Percentiles rank a stretch among this genome's conserved stretches.
Evolutionary conservation across 225 moss, liverwort and hornwort species (phyloP).

Genomic region (Pleurozium schreberi): DNA sequence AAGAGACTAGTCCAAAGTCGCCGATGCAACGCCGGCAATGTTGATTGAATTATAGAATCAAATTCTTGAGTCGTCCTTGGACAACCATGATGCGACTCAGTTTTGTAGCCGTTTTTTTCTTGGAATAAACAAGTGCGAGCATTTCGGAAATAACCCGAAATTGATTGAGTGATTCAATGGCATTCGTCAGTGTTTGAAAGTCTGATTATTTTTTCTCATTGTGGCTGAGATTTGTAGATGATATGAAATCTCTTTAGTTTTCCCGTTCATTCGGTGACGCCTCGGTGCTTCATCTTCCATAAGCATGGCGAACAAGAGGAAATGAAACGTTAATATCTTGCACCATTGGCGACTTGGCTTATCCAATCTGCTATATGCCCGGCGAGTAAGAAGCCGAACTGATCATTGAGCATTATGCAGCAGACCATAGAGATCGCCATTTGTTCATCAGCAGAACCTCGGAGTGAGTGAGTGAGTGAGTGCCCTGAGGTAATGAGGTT

Average conservation of each 20-base stretch:
- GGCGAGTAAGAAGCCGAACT: too few species aligned
- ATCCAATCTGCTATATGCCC: too few species aligned
- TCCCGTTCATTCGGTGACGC: background rate
- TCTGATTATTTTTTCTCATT: background rate
- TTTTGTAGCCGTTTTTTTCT: background rate
- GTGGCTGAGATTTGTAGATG: background rate
- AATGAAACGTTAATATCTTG: background rate
- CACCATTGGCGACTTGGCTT: background rate
- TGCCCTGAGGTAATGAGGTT: background rate
- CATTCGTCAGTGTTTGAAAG: background rate
- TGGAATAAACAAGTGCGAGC: background rate
- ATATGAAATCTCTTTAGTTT: too few species aligned
- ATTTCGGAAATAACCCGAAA: background rate
- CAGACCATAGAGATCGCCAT: background rate
- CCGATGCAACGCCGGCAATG: constrained; percentile 12
- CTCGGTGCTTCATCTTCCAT: background rate
- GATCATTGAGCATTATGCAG: background rate
- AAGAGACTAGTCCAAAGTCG: background rate
- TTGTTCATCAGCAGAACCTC: background rate
- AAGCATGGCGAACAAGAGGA: background rate
- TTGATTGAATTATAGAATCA: background rate
- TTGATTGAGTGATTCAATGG: background rate
- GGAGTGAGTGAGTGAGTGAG: background rate
- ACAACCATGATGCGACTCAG: background rate
- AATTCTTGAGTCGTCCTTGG: background rate